These are phyloP conservation scores for Dryadomyces sulphureus DNA, from an alignment of 2,329 filamentous ascomycete species.

Conservation along the genomic window DNA sequence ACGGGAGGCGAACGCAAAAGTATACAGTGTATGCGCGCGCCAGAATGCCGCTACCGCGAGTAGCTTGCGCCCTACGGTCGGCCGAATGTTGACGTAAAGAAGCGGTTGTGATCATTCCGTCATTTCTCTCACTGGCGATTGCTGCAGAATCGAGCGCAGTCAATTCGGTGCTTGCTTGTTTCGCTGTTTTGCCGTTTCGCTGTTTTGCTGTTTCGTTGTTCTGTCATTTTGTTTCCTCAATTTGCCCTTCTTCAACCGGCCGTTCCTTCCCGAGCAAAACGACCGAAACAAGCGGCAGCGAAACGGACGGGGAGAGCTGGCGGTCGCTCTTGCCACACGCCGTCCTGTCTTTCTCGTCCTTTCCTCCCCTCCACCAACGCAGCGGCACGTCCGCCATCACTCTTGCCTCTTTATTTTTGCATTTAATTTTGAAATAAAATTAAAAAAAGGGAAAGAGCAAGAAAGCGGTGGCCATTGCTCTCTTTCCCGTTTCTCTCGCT, in stretches of 20 bases:
- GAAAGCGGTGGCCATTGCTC: background rate
- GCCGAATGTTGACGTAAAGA: no score
- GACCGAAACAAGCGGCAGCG: background rate
- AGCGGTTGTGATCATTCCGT: no score
- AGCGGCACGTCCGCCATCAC: background rate
- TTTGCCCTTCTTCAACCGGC: background rate
- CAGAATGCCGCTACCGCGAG: no score
- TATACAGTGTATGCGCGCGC: no score
- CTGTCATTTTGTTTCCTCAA: background rate
- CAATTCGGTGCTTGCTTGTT: no score
- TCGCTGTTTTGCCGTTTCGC: background rate
- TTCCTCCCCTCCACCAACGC: background rate
- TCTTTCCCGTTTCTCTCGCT: no score
- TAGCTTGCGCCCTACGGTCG: no score
- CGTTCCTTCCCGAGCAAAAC: background rate
- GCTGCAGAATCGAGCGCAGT: no score
- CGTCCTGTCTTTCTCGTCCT: background rate
- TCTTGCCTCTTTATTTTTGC: background rate
- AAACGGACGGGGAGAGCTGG: background rate
- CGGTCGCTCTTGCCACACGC: background rate
- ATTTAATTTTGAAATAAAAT: background rate
- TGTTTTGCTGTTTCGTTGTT: background rate
- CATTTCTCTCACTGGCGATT: no score
- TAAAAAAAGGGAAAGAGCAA: background rate
- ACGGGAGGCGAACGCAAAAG: no score